A percentile compares a stretch with the other conserved stretches of the same genome.
Evolutionary conservation across 2,329 filamentous ascomycete species (phyloP).

Genomic region (Epichloe elymi): DNA sequence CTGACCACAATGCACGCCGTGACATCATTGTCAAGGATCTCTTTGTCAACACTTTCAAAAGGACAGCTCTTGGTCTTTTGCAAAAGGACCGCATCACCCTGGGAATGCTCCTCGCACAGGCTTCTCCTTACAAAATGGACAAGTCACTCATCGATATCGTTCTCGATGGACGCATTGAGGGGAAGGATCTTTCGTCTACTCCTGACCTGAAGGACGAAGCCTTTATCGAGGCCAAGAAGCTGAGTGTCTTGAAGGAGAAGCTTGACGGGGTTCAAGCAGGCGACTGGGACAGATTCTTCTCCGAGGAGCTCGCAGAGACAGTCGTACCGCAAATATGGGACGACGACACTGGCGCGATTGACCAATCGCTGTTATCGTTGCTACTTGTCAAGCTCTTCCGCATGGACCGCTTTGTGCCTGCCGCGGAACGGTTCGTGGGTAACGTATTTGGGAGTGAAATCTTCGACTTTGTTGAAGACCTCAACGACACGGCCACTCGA

Average conservation of each 20-base stretch:
- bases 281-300: conserved; percentile 72
- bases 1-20: conserved; percentile 64
- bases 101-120: conserved; percentile 88
- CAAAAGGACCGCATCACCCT: conserved; percentile 87
- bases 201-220: conserved; percentile 51
- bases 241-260: conserved; percentile 60
- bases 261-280: conserved; percentile 47
- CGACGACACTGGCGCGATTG: conserved; percentile 45
- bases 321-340: conserved; percentile 68
- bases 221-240: conserved; percentile 52
- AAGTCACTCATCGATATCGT: conserved; percentile 77
- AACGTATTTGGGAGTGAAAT: conserved; percentile 74
- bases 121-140: conserved; percentile 93
- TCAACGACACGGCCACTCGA: conserved; percentile 72
- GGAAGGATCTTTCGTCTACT: conserved; percentile 65
- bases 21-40: conserved; percentile 85
- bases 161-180: conserved; percentile 63
- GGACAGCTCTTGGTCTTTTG: conserved; percentile 82
- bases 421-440: conserved; percentile 79
- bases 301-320: conserved; percentile 76
- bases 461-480: conserved; percentile 73
- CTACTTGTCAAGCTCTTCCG: conserved; percentile 89
- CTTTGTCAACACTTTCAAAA: conserved; percentile 82
- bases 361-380: conserved; percentile 70
- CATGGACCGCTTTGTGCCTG: conserved; percentile 86